Evolutionary conservation across 768 basidiomycete genomes (phyloP), one percentile per base, ranked within the genome.

Genomic region (Candolleomyces eurysporus): DNA sequence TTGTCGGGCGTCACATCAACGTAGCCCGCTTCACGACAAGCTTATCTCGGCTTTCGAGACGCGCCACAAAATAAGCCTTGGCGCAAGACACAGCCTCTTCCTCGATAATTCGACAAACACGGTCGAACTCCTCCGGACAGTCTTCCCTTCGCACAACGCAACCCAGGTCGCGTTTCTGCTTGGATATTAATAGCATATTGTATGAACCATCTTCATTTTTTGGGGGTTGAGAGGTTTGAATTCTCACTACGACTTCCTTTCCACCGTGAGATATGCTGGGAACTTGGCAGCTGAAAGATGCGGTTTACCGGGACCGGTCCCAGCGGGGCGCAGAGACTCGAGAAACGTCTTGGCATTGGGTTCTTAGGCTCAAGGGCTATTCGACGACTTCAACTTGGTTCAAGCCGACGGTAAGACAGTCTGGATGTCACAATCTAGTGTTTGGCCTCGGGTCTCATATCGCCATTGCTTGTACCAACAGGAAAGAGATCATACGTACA

Each of bases 31-130:
- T 58, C 1, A 48, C 48, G 4, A 58, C 57, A 19, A 58, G 42
- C 45, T 32, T 45, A 7, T 45, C 57, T 19, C 42, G 11, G 32
- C 57, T 48, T 40, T 49, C 48, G 13, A 58, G 22, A 48, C 48
- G 43, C 48, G 57, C 57, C 8, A 58, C 26, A 17, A 58, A 58
- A 21, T 48, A 58, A 6, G 43, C 57, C 46, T 58, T 58, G n/a
- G 36, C 8, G 9, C 57, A 5, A 17, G 57, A 32, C 4, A 58
- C 22, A 11, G 26, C 14, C 57, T 48, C 26, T 7, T 32, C 26
- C 45, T 49, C 48, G 3, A 58, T 30, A 30, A 49, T 17, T 21
- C 19, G 22, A 26, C 31, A 48, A 19, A 58, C 26, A 22, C 48
- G 30, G 21, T 59, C 58, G 11, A 26, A 59, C 14, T 26, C 49